A percentile compares a stretch with the other conserved stretches of the same genome.
Evolutionary conservation across 495 filamentous ascomycete genomes (phyloP).

Genomic region (Paragyromitra xinjiangensis): DNA sequence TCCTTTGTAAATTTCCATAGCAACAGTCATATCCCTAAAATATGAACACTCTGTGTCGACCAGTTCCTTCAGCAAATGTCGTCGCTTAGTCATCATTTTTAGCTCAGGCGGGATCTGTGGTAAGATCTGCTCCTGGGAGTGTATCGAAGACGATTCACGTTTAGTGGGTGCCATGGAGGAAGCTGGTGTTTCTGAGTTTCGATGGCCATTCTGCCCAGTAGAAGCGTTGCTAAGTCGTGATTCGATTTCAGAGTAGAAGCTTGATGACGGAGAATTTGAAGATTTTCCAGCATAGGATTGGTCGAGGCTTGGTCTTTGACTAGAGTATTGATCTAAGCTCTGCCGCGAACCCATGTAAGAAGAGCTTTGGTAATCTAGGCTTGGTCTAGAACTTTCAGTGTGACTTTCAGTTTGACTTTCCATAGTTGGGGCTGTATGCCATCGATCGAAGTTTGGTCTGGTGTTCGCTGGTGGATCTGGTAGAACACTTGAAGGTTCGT

Average conservation of each 20-base stretch:
- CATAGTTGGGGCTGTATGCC: conserved; percentile 49
- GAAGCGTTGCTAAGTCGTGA: conserved; percentile 53
- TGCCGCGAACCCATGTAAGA: conserved; percentile 48
- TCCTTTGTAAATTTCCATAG: conserved; percentile 96
- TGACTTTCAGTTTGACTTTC: conserved; percentile 42
- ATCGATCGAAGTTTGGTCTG: conserved; percentile 48
- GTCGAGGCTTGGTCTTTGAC: conserved; percentile 52
- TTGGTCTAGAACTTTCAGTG: conserved; percentile 42
- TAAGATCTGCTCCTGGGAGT: conserved; percentile 50
- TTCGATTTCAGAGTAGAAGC: conserved; percentile 55
- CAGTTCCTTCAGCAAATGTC: conserved; percentile 85
- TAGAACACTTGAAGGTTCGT: conserved; percentile 36
- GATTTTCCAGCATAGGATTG: conserved; percentile 46
- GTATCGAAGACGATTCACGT: conserved; percentile 53
- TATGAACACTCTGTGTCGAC: conserved; percentile 90
- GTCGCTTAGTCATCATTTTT: conserved; percentile 65
- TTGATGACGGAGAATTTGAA: conserved; percentile 52
- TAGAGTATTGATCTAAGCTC: conserved; percentile 54
- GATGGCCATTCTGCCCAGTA: conserved; percentile 49
- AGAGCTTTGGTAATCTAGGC: conserved; percentile 43
- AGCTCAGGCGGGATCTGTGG: conserved; percentile 53
- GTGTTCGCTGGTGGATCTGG: conserved; percentile 29
- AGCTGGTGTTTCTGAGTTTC: conserved; percentile 51
- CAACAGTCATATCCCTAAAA: conserved; percentile 90
- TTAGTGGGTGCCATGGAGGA: conserved; percentile 51